Evolutionary conservation across 179 eudicot genomes (phyloP).

Genomic region (Vitellaria paradoxa): DNA sequence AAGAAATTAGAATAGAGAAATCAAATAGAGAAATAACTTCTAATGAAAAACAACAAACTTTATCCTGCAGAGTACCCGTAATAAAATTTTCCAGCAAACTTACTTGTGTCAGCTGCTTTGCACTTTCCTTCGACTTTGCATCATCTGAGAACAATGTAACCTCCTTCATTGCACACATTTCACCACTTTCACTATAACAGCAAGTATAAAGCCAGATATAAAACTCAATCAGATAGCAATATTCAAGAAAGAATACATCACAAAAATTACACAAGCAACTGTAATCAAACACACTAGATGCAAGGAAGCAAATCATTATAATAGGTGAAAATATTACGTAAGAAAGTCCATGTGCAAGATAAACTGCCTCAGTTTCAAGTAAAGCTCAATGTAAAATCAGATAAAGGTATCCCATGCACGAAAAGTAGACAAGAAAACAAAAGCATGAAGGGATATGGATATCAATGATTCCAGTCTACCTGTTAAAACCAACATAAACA

Average conservation of each 20-base stretch:
- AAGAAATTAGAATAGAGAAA: not conserved
- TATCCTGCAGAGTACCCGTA: not conserved
- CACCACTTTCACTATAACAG: constrained; percentile 73
- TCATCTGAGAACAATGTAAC: constrained; percentile 92
- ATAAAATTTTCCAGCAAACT: constrained; percentile 9
- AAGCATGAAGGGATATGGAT: not conserved
- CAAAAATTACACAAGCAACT: not conserved
- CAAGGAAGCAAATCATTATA: not conserved
- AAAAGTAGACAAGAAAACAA: too few species aligned
- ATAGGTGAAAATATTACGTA: not conserved
- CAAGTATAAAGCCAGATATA: not conserved
- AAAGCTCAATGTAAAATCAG: not conserved
- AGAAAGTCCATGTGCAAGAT: not conserved
- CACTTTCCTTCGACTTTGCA: constrained; percentile 97
- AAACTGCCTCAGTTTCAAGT: not conserved
- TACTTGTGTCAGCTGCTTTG: constrained; percentile 93
- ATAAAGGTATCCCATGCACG: not conserved
- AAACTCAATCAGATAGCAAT: not conserved
- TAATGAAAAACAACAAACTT: not conserved
- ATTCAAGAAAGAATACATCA: not conserved
- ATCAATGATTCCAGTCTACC: constrained; percentile 35
- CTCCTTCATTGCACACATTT: constrained; percentile 99
- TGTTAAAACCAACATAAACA: constrained; percentile 92
- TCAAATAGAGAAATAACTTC: constrained; percentile 5
- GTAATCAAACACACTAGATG: not conserved